Conservation (phyloP, 768 basidiomycete species). For the Lactarius deliciosus region DNA sequence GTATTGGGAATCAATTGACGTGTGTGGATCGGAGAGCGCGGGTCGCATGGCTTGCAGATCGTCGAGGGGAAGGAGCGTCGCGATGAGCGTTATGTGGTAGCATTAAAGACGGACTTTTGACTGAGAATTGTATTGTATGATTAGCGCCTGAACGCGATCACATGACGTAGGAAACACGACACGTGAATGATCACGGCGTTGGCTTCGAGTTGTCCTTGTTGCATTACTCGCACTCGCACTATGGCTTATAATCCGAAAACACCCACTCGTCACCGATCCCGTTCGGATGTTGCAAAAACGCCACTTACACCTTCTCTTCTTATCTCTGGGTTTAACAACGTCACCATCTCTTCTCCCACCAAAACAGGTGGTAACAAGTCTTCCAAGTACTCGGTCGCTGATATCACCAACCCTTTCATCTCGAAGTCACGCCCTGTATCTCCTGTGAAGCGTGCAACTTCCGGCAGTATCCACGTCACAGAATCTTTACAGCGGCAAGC, state of each 20-base stretch:
- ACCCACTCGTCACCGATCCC: constrained; percentile 47
- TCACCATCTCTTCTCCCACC: constrained; percentile 37
- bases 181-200: background rate
- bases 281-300: constrained; percentile 48
- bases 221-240: background rate
- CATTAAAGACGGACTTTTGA: background rate
- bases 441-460: constrained; percentile 61
- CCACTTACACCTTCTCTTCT: constrained; percentile 47
- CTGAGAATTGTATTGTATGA: background rate
- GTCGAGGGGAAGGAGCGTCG: constrained; percentile 25
- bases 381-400: constrained; percentile 38
- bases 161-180: constrained; percentile 20
- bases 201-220: background rate
- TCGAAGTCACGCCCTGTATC: constrained; percentile 55
- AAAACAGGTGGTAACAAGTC: constrained; percentile 35
- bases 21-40: constrained; percentile 22
- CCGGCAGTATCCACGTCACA: constrained; percentile 47
- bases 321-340: constrained; percentile 40
- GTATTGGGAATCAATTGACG: constrained; percentile 29
- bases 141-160: background rate
- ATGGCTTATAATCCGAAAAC: constrained; percentile 45
- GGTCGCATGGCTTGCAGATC: constrained; percentile 12
- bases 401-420: constrained; percentile 65
- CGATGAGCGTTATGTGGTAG: constrained; percentile 27
- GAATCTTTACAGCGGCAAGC: constrained; percentile 63